Conservation (phyloP, 306 rosid species). For the Pachyrhizus erosus region DNA sequence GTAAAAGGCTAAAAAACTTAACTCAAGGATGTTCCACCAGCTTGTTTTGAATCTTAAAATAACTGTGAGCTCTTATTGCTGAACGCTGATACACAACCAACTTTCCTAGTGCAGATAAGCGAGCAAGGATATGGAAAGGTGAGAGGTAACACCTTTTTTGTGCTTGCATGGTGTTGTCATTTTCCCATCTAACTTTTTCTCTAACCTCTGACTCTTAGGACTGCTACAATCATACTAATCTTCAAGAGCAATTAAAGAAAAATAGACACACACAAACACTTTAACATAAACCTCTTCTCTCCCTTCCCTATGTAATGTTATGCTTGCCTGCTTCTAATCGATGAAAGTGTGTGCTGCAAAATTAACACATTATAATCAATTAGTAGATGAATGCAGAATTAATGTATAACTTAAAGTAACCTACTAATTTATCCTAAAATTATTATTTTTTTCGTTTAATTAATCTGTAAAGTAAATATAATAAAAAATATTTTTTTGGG, state of each 20-base stretch:
- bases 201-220: slow-evolving; percentile 13
- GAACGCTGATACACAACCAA: slow-evolving; percentile 35
- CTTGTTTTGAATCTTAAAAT: neutral
- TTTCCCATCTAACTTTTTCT: slow-evolving; percentile 33
- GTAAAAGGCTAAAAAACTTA: slow-evolving; percentile 10
- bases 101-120: slow-evolving; percentile 6
- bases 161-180: slow-evolving; percentile 41
- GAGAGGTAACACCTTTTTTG: slow-evolving; percentile 18
- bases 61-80: slow-evolving; percentile 32
- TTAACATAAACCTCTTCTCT: neutral
- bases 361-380: neutral
- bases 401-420: too few species aligned
- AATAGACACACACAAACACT: neutral
- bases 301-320: too few species aligned
- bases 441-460: too few species aligned
- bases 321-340: neutral
- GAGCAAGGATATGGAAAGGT: slow-evolving; percentile 13
- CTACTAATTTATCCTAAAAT: too few species aligned
- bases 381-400: neutral
- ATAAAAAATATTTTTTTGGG: too few species aligned
- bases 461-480: too few species aligned
- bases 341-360: neutral
- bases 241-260: neutral
- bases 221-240: neutral
- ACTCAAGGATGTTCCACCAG: neutral